A percentile compares a stretch with the other conserved stretches of the same genome.
Evolutionary conservation across 768 basidiomycete species (phyloP).

Genomic region (Suillus brevipes): DNA sequence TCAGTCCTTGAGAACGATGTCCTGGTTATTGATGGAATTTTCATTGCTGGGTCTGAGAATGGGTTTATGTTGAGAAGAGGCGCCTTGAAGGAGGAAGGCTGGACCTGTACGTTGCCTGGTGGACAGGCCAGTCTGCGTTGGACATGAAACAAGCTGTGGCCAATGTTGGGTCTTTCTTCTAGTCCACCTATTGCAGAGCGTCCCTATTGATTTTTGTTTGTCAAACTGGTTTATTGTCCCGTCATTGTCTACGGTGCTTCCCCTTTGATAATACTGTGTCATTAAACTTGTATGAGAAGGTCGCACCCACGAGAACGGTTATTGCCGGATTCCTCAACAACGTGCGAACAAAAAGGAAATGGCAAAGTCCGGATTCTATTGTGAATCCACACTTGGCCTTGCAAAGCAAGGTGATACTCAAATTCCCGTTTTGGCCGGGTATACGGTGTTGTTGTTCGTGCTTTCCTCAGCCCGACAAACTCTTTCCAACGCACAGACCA

Average conservation of each 20-base stretch:
- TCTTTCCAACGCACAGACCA: slow-evolving; percentile 33
- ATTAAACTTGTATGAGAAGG: neutral
- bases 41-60: slow-evolving; percentile 55
- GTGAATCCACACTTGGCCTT: neutral
- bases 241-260: neutral
- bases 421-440: slow-evolving; percentile 3
- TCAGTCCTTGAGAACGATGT: slow-evolving; percentile 21
- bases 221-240: neutral
- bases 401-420: neutral
- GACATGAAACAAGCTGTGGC: slow-evolving; percentile 16
- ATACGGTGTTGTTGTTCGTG: slow-evolving; percentile 34
- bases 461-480: slow-evolving; percentile 24
- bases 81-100: slow-evolving; percentile 18
- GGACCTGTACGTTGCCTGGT: slow-evolving; percentile 47
- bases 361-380: neutral
- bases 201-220: neutral
- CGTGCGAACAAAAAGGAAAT: neutral
- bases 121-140: slow-evolving; percentile 22
- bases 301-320: neutral
- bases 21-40: slow-evolving; percentile 22
- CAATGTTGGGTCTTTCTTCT: neutral
- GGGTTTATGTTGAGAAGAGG: slow-evolving; percentile 44
- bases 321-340: neutral
- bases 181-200: neutral
- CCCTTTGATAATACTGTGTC: neutral